Evolutionary conservation across 2,329 filamentous ascomycete species (phyloP).

Genomic region (Ceratocystis destructans): DNA sequence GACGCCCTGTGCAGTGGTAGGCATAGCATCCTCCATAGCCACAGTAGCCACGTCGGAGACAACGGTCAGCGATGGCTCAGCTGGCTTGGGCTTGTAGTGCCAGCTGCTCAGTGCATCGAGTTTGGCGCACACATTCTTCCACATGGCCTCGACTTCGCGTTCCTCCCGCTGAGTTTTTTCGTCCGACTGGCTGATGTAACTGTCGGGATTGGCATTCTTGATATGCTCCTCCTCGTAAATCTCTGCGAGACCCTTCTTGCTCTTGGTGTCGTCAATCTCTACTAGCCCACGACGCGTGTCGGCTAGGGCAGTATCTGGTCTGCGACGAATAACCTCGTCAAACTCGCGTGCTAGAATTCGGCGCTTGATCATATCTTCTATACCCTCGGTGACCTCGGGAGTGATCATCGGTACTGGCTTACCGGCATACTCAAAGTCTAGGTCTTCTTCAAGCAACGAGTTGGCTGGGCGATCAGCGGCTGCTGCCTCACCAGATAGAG

Average conservation of each 20-base stretch:
- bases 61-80: conserved; percentile 68
- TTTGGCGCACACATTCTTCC: conserved; percentile 65
- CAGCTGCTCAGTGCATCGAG: conserved; percentile 84
- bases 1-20: conserved; percentile 64
- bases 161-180: conserved; percentile 74
- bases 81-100: conserved; percentile 86
- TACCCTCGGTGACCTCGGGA: conserved; percentile 74
- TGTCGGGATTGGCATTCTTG: conserved; percentile 59
- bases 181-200: conserved; percentile 66
- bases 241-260: conserved; percentile 76
- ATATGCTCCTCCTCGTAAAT: conserved; percentile 90
- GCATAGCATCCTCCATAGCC: conserved; percentile 88
- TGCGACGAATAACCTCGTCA: conserved; percentile 73
- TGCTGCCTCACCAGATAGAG: conserved; percentile 72
- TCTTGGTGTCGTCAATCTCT: conserved; percentile 75
- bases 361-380: conserved; percentile 87
- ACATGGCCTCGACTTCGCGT: conserved; percentile 66
- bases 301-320: conserved; percentile 57
- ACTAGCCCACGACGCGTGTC: conserved; percentile 55
- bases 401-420: conserved; percentile 94
- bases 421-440: conserved; percentile 89
- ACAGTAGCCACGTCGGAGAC: conserved; percentile 85
- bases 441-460: conserved; percentile 82
- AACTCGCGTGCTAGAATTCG: conserved; percentile 84
- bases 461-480: conserved; percentile 74